Evolutionary conservation across 352 stramenopile species (phyloP).

Genomic region (Thraustochytrium striatum): DNA sequence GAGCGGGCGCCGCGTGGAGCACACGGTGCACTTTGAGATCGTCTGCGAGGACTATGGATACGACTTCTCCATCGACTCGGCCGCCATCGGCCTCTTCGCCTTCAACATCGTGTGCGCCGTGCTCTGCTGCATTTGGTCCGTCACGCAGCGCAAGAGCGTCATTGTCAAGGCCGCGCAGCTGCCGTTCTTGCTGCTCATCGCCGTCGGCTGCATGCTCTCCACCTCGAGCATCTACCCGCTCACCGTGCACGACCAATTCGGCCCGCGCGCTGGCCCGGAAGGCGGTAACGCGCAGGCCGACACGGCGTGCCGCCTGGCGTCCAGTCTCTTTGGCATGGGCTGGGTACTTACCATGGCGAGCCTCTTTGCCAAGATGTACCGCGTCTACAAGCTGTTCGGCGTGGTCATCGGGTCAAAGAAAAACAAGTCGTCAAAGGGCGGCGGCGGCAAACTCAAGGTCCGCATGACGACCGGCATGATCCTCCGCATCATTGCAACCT

Average conservation of each 20-base stretch:
- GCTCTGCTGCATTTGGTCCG: background rate
- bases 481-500: too few relatives aligned
- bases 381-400: constrained; percentile 1
- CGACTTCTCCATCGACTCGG: too few relatives aligned
- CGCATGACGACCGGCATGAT: background rate
- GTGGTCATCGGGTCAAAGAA: too few relatives aligned
- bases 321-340: background rate
- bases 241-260: too few relatives aligned
- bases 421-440: too few relatives aligned
- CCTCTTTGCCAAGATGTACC: background rate
- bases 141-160: background rate
- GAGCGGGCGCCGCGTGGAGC: too few relatives aligned
- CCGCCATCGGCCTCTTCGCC: background rate
- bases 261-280: too few relatives aligned
- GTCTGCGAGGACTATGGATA: too few relatives aligned
- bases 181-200: background rate
- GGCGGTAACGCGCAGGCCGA: background rate
- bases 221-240: background rate
- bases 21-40: too few relatives aligned
- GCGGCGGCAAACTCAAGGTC: too few relatives aligned
- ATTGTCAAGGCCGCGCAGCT: constrained; percentile 25
- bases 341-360: background rate
- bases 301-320: background rate
- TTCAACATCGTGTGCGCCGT: background rate
- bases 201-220: background rate